Conservation (phyloP, 768 basidiomycete species). For the Butyriboletus loyo region DNA sequence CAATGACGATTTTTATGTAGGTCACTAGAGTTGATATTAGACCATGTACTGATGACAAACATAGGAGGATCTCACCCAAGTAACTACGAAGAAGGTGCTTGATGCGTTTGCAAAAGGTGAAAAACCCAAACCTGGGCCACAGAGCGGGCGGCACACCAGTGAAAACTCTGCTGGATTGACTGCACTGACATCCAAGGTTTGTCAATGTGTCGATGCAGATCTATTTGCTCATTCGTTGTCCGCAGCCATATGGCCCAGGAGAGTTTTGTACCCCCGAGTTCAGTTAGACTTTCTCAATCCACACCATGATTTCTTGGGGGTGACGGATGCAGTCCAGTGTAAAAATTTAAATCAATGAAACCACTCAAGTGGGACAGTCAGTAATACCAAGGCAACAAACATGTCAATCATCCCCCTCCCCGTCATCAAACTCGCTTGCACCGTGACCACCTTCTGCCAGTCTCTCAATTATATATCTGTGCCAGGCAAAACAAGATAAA, state of each 20-base stretch:
- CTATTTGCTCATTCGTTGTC: constrained; percentile 13
- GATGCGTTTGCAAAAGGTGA: constrained; percentile 76
- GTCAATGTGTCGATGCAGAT: constrained; percentile 7
- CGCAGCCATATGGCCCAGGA: constrained; percentile 90
- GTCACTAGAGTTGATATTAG: constrained; percentile 24
- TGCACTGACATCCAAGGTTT: constrained; percentile 68
- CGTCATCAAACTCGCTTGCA: constrained; percentile 70
- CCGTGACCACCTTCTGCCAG: constrained; percentile 76
- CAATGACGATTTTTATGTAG: constrained; percentile 94
- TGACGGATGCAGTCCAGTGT: not conserved
- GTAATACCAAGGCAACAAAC: not conserved
- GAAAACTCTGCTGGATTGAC: constrained; percentile 95
- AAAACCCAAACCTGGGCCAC: constrained; percentile 93
- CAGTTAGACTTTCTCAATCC: constrained; percentile 42
- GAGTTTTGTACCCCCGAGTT: constrained; percentile 88
- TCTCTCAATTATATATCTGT: constrained; percentile 65
- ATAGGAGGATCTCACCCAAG: constrained; percentile 82
- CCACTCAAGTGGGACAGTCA: not conserved
- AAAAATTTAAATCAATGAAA: not conserved
- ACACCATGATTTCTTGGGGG: not conserved
- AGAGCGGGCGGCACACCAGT: constrained; percentile 79
- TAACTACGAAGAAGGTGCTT: constrained; percentile 74
- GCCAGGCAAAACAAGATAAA: constrained; percentile 8
- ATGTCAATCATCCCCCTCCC: constrained; percentile 75
- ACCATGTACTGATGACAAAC: constrained; percentile 7